Evolutionary conservation across 148 eudicot genomes (phyloP).

Genomic region (Rhododendron molle): DNA sequence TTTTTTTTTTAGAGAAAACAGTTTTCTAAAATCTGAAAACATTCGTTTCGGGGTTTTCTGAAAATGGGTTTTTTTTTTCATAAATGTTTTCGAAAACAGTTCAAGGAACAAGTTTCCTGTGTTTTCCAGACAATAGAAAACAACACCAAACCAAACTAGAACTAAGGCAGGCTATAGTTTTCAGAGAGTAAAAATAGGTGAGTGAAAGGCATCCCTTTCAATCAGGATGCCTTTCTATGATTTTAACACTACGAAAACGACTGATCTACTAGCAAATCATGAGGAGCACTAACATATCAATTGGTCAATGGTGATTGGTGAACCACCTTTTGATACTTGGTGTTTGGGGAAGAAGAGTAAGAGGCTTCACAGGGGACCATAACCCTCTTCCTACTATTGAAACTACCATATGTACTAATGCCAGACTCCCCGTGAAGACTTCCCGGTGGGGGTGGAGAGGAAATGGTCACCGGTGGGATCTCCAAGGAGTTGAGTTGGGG

Average conservation of each 20-base stretch:
- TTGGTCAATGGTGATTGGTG: slow-evolving; percentile 5
- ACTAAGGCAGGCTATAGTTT: neutral
- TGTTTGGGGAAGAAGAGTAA: slow-evolving; percentile 27
- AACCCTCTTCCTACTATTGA: slow-evolving; percentile 36
- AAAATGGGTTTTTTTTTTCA: neutral
- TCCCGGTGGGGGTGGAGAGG: slow-evolving; percentile 17
- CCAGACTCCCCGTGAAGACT: slow-evolving; percentile 21
- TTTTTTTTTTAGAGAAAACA: neutral
- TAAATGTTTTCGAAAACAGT: neutral
- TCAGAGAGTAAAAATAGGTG: neutral
- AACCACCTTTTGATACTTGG: slow-evolving; percentile 8
- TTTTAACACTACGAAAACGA: slow-evolving; percentile 10
- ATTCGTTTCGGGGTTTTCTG: neutral
- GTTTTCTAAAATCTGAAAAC: neutral
- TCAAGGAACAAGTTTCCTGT: neutral
- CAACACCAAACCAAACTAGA: slow-evolving; percentile 2
- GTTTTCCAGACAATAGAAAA: neutral
- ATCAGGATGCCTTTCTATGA: neutral
- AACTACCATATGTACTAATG: slow-evolving; percentile 6
- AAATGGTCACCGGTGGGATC: slow-evolving; percentile 62
- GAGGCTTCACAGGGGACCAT: slow-evolving; percentile 28
- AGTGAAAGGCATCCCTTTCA: neutral
- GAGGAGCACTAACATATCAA: neutral
- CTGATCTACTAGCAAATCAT: slow-evolving; percentile 9
- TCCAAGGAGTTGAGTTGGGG: slow-evolving; percentile 68